Base-by-base conservation (phyloP, 768 basidiomycete species). In the Amanita exitialis region DNA sequence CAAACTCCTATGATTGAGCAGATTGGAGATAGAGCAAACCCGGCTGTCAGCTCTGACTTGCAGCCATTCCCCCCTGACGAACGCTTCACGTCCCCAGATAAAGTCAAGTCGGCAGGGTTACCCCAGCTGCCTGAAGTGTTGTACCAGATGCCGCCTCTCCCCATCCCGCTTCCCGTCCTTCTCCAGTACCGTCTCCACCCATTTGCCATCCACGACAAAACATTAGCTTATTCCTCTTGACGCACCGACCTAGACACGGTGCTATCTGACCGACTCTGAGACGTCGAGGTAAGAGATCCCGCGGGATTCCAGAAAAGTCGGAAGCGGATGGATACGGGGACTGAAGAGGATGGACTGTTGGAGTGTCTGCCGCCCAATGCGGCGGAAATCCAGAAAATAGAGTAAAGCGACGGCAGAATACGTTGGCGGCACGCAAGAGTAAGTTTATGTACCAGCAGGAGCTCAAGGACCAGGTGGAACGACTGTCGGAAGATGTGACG, bases 351-450 rank as follows among this genome's bases (percentile, higher is more conserved):
- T 21, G 65, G 67, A 44, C 66, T 67, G 23, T 62, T 61, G 16
- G 64, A 66, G 28, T 61, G 61, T 1, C 61, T 64, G 12, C 60
- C 61, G 1, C 68, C 75, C 0, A 66, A 73, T 4, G 62, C 71
- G 4, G 69, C 71, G 1, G 79, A 80, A 63, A 63, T 72, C 54
- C 78, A 82, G 57, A 80, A 81, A 55, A 87, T 90, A 56, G 84
- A 83, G 65, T 76, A 74, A 91, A 90, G 73, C 76, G 89, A 42
- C 75, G 83, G 4, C 81, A 83, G 65, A 91, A 90, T 60, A 89
- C 87, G 4, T 63, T 90, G 5, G 89, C 90, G 0, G 90, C 90
- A 18, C 74, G 90, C 4, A 75, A 85, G 42, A 82, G 79, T 57
- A 91, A 90, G 73, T 64, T 83, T 30, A 76, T 80, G 66, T 76